Conservation (phyloP, 371 early-diverging fungal species). For the Blyttiomyces sp. region DNA sequence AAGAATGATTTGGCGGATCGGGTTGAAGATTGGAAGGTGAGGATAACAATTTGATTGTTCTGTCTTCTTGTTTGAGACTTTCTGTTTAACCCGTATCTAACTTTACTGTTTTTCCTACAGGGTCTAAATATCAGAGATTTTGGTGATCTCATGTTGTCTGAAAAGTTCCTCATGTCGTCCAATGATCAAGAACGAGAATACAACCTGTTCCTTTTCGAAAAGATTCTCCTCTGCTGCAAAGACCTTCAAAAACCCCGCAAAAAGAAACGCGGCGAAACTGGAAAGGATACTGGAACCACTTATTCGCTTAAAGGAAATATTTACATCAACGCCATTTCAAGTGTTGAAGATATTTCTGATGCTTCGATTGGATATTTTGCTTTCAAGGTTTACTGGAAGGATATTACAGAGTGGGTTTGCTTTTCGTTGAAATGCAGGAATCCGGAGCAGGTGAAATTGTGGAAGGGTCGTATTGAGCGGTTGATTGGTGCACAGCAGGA, state of each 20-base stretch:
- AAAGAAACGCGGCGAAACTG: constrained; percentile 44
- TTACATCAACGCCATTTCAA: constrained; percentile 72
- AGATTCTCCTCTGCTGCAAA: constrained; percentile 84
- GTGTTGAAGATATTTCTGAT: constrained; percentile 66
- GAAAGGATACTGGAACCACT: constrained; percentile 40
- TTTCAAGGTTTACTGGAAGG: constrained; percentile 68
- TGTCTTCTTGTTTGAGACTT: neutral
- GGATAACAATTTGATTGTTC: neutral
- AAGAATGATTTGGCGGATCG: constrained; percentile 75
- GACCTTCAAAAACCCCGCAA: constrained; percentile 43
- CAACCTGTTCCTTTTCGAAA: constrained; percentile 38
- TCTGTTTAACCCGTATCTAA: neutral
- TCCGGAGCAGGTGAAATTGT: constrained; percentile 84
- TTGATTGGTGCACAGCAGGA: too few species aligned
- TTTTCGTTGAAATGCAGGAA: constrained; percentile 82
- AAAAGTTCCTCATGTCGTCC: constrained; percentile 73
- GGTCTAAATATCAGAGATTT: constrained; percentile 66
- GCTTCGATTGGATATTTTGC: constrained; percentile 55
- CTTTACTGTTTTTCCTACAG: constrained; percentile 14
- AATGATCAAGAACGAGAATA: constrained; percentile 57
- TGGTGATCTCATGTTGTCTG: constrained; percentile 78
- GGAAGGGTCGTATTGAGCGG: constrained; percentile 72
- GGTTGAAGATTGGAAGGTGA: constrained; percentile 78
- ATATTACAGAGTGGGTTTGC: constrained; percentile 59
- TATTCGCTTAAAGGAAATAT: constrained; percentile 74